Base-by-base conservation (phyloP, 176 grass and related monocot species). In the Phyllostachys edulis region DNA sequence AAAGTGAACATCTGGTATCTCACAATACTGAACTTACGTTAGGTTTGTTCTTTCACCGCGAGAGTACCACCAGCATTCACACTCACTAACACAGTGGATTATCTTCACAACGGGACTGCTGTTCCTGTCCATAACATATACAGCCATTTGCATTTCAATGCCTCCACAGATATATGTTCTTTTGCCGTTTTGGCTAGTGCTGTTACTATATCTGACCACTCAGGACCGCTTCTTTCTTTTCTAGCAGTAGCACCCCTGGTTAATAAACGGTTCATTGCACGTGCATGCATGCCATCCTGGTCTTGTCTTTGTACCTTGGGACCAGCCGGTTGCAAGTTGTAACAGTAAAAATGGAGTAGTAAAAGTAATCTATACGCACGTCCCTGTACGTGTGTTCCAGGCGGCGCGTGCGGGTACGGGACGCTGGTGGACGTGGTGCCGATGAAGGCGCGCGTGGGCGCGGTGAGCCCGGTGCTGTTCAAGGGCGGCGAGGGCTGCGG, bases 351-450 rank as follows among this genome's bases (percentile, higher is more conserved):
- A 10, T 20, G 16, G 3, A 27, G 23, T 26, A 49, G 23, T 17
- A 15, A 72, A 26, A 29, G 44, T 29, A 16, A 34, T 7, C 59
- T 56, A 2, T 56, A n/a, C 54, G 18, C 54, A 21, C n/a, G 20
- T n/a, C 4, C 16, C 47, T 16, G 14, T 16, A 5, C 47, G 47
- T 50, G 14, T 5, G 13, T 29, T 71, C 16, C 89, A 99, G 93
- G 96, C 39, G 96, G 96, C 1, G 96, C 96, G 32, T 99, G 96
- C 61, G 96, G 96, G 73, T 99, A 99, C 70, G 96, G 96, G 65
- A 84, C 96, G 74, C 83, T 96, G 89, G 96, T 99, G 77, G 96
- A 99, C 77, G 93, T 96, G 78, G 85, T 91, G 80, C 96, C 96
- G 74, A 73, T 91, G 87, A 92, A 90, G 82, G 89, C 96, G 36